Evolutionary conservation across 176 grass and related monocot genomes (phyloP).

Genomic region (Olyra latifolia): DNA sequence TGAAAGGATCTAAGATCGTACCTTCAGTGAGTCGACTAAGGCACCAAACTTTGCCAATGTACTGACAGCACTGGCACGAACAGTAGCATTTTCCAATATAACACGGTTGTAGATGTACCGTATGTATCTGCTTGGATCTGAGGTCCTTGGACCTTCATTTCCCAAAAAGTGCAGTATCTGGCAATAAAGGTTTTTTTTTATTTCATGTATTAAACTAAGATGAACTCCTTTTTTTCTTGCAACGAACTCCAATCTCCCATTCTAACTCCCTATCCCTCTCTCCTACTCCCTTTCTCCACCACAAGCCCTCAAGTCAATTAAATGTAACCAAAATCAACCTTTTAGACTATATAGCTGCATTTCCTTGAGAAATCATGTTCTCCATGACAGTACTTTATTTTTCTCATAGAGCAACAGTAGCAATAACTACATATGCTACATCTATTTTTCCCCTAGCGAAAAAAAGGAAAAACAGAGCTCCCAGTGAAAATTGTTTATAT

Average conservation of each 20-base stretch:
- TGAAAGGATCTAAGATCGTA: conserved; percentile 20
- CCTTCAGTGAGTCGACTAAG: conserved; percentile 88
- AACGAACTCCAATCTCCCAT: neutral
- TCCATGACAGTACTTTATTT: neutral
- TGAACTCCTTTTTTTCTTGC: neutral
- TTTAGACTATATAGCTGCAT: neutral
- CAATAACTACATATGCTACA: neutral
- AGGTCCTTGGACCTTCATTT: conserved; percentile 96
- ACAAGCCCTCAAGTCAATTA: neutral
- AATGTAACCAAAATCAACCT: neutral
- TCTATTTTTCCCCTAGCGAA: too few relatives aligned
- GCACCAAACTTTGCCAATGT: conserved; percentile 99
- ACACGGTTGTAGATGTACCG: conserved; percentile 98
- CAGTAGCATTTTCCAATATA: conserved; percentile 98
- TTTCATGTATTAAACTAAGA: neutral
- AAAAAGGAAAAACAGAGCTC: too few relatives aligned
- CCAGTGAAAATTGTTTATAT: neutral
- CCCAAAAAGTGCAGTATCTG: conserved; percentile 97
- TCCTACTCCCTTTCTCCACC: neutral
- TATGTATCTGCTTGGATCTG: conserved; percentile 96
- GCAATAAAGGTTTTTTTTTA: conserved; percentile 7
- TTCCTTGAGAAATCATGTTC: neutral
- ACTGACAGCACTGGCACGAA: conserved; percentile 95
- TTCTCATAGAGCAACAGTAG: neutral
- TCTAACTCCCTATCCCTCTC: neutral